Evolutionary conservation across 768 basidiomycete genomes (phyloP).

Genomic region (Termitomyces sp.): DNA sequence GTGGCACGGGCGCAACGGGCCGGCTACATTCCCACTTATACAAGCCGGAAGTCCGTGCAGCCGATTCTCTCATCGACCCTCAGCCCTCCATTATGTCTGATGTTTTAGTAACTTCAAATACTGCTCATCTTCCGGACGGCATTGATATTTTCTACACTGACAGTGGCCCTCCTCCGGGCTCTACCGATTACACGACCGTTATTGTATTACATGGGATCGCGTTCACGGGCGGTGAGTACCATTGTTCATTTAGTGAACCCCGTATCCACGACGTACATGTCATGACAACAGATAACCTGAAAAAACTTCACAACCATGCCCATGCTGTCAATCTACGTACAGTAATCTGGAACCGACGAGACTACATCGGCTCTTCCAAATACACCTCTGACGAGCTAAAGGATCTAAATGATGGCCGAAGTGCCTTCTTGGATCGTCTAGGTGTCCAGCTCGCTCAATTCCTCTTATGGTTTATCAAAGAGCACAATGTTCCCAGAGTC

Average conservation of each 20-base stretch:
- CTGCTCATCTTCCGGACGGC: constrained; percentile 11
- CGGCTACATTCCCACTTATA: neutral
- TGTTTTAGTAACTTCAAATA: neutral
- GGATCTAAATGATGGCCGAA: constrained; percentile 18
- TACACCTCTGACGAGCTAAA: constrained; percentile 26
- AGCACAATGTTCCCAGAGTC: constrained; percentile 19
- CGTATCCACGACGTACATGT: neutral
- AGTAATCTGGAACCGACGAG: constrained; percentile 23
- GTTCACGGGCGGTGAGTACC: constrained; percentile 26
- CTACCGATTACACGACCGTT: constrained; percentile 28
- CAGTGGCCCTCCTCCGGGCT: constrained; percentile 23
- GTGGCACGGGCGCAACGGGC: neutral
- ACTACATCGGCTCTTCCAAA: constrained; percentile 26
- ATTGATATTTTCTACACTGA: constrained; percentile 26
- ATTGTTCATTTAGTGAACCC: neutral
- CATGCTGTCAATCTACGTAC: constrained; percentile 20
- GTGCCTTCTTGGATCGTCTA: constrained; percentile 20
- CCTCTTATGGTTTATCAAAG: constrained; percentile 20
- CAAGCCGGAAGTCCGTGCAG: neutral
- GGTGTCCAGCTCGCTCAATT: constrained; percentile 22
- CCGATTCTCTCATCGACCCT: neutral
- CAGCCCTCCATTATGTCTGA: neutral
- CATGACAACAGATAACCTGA: constrained; percentile 9
- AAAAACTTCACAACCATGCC: constrained; percentile 17
- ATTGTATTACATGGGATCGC: constrained; percentile 27